Conservation (phyloP, 75 land plant genomes). For the Azolla pinnata region DNA sequence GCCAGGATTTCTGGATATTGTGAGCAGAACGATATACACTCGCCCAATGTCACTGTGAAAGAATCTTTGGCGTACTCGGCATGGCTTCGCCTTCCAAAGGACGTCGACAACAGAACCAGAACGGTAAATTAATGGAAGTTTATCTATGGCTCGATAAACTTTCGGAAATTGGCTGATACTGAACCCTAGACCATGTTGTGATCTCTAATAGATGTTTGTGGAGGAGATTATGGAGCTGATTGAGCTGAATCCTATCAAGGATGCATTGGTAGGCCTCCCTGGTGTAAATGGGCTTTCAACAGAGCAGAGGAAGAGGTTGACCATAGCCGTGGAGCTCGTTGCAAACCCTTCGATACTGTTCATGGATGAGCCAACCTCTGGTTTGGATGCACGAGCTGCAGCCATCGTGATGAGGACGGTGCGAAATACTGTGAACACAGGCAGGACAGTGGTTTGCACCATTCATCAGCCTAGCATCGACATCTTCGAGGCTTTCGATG, state of each 20-base stretch:
- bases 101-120: slow-evolving; percentile 39
- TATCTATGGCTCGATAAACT: neutral
- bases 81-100: slow-evolving; percentile 64
- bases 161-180: neutral
- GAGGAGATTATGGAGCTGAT: slow-evolving; percentile 76
- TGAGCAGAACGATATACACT: slow-evolving; percentile 76
- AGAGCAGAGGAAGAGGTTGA: slow-evolving; percentile 74
- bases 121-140: slow-evolving; percentile 24
- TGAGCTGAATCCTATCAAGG: slow-evolving; percentile 48
- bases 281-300: slow-evolving; percentile 75
- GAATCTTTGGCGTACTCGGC: slow-evolving; percentile 80
- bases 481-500: slow-evolving; percentile 81
- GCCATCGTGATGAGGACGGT: slow-evolving; percentile 85
- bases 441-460: slow-evolving; percentile 77
- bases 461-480: slow-evolving; percentile 78
- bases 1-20: slow-evolving; percentile 73
- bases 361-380: slow-evolving; percentile 89
- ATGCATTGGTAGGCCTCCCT: slow-evolving; percentile 70
- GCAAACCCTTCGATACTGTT: slow-evolving; percentile 86
- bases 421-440: slow-evolving; percentile 78
- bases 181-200: neutral
- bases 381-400: slow-evolving; percentile 72
- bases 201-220: slow-evolving; percentile 43
- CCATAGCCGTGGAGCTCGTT: slow-evolving; percentile 81
- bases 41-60: slow-evolving; percentile 65